Evolutionary conservation across 2,329 filamentous ascomycete genomes (phyloP).

Genomic region (Sclerotinia spermophila): DNA sequence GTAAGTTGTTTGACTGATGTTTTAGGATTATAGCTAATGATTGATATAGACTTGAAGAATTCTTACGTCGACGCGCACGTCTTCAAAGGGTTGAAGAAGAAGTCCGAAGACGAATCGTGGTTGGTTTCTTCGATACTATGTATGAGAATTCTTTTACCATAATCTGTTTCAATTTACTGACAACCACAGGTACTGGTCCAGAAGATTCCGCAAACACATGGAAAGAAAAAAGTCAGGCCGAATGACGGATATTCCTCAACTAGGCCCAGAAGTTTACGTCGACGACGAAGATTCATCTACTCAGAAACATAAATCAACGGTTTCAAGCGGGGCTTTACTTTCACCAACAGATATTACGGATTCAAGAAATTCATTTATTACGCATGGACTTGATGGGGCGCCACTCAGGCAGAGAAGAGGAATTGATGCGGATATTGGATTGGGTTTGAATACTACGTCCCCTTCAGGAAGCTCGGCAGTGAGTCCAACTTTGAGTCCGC

Average conservation of each 20-base stretch:
- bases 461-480: conserved; percentile 25
- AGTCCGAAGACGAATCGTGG: conserved; percentile 81
- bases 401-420: conserved; percentile 27
- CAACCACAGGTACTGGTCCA: conserved; percentile 66
- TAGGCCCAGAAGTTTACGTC: conserved; percentile 85
- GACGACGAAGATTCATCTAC: conserved; percentile 62
- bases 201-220: conserved; percentile 73
- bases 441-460: conserved; percentile 1
- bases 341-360: conserved; percentile 31
- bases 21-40: conserved; percentile 32
- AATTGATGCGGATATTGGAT: conserved; percentile 20
- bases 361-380: conserved; percentile 32
- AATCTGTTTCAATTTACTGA: conserved; percentile 28
- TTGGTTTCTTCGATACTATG: conserved; percentile 93
- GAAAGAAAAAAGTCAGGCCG: conserved; percentile 70
- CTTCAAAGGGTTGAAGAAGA: conserved; percentile 94
- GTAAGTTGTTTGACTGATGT: conserved; percentile 43
- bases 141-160: too few relatives aligned
- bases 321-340: conserved; percentile 24
- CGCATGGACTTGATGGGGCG: conserved; percentile 33
- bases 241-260: conserved; percentile 73
- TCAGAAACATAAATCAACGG: conserved; percentile 24
- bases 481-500: conserved; percentile 28
- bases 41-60: conserved; percentile 74
- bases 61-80: conserved; percentile 81